These are phyloP conservation scores for Tylopilus cervinicoccineus DNA, from an alignment of 768 basidiomycete genomes.

Conservation along the genomic window DNA sequence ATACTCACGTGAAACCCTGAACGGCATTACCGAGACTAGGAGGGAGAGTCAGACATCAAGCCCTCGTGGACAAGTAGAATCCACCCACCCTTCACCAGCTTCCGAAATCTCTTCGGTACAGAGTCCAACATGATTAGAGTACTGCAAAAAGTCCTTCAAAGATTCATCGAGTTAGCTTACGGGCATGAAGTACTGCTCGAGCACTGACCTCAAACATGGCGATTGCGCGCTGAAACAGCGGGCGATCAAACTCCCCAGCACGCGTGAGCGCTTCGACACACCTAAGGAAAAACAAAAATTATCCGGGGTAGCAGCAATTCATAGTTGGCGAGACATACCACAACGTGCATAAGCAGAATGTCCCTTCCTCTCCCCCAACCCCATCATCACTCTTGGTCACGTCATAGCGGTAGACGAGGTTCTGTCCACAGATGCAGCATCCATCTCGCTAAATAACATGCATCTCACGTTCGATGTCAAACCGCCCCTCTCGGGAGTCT, in stretches of 20 bases:
- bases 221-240: conserved; percentile 63
- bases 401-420: conserved; percentile 88
- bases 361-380: conserved; percentile 94
- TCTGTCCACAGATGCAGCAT: conserved; percentile 38
- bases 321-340: conserved; percentile 43
- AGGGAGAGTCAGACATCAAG: conserved; percentile 1
- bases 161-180: not conserved
- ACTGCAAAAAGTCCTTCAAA: conserved; percentile 67
- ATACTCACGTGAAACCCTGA: conserved; percentile 81
- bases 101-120: conserved; percentile 86
- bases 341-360: conserved; percentile 85
- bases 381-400: conserved; percentile 83
- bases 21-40: conserved; percentile 79
- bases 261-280: conserved; percentile 87
- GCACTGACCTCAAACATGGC: conserved; percentile 82
- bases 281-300: conserved; percentile 36
- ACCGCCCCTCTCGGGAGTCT: conserved; percentile 85
- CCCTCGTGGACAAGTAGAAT: not conserved
- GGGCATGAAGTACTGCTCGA: not conserved
- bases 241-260: conserved; percentile 73
- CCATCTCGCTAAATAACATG: not conserved
- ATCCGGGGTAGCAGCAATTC: not conserved
- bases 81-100: conserved; percentile 72
- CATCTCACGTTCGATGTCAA: conserved; percentile 73
- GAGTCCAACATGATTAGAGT: conserved; percentile 83